These are phyloP conservation scores for Phytopythium aichiense DNA, from an alignment of 352 stramenopile genomes.

Conservation along the genomic window DNA sequence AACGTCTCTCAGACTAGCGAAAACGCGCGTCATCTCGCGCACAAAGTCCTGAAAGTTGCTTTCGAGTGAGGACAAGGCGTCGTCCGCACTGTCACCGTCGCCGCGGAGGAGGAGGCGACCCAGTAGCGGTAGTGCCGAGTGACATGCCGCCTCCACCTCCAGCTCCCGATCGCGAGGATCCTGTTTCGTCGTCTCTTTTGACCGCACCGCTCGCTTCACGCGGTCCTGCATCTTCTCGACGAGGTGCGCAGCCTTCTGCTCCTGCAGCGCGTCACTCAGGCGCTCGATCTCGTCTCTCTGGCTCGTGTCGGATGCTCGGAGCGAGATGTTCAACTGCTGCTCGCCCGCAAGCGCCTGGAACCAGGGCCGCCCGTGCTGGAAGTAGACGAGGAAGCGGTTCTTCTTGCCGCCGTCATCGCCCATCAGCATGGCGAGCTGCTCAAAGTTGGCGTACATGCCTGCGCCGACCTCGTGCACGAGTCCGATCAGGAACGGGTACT, in stretches of 20 bases:
- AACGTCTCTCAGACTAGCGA: conserved; percentile 24
- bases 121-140: conserved; percentile 1
- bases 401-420: conserved; percentile 4
- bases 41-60: conserved; percentile 29
- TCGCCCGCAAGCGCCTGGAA: conserved; percentile 32
- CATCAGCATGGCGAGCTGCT: conserved; percentile 14
- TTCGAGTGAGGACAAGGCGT: not conserved
- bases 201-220: not conserved
- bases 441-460: conserved; percentile 40
- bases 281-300: conserved; percentile 25
- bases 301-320: conserved; percentile 5
- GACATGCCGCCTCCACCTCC: not conserved
- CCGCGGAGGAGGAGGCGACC: not conserved
- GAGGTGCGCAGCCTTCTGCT: conserved; percentile 20
- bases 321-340: conserved; percentile 17
- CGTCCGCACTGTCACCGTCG: not conserved
- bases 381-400: conserved; percentile 35
- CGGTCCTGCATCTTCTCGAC: conserved; percentile 20
- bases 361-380: conserved; percentile 47
- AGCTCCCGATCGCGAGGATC: not conserved
- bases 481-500: conserved; percentile 46
- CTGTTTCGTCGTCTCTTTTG: not conserved
- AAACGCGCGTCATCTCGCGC: conserved; percentile 46
- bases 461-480: conserved; percentile 33
- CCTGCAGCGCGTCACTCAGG: conserved; percentile 39